Evolutionary conservation across 352 stramenopile genomes (phyloP).

Genomic region (Pythium phragmitis): DNA sequence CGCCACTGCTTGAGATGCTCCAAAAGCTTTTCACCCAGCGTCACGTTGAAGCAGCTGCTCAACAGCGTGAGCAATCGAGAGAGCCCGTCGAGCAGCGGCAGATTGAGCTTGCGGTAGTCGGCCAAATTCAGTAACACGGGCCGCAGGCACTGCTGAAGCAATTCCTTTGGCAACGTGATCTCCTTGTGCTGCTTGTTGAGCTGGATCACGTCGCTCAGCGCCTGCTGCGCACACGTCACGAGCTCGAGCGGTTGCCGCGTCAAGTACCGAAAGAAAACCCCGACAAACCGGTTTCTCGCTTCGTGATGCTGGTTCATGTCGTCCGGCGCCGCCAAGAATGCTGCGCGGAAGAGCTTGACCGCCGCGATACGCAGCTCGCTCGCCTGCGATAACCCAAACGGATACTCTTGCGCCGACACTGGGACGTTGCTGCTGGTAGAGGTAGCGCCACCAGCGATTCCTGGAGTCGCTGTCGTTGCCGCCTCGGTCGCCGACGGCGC

Average conservation of each 20-base stretch:
- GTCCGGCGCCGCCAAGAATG: slow-evolving; percentile 78
- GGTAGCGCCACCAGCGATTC: background rate
- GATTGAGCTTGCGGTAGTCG: slow-evolving; percentile 96
- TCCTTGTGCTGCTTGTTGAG: slow-evolving; percentile 89
- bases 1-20: slow-evolving; percentile 95
- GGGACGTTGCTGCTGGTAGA: slow-evolving; percentile 21
- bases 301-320: slow-evolving; percentile 87
- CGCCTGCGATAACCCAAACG: slow-evolving; percentile 79
- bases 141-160: slow-evolving; percentile 94
- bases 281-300: slow-evolving; percentile 82
- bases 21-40: slow-evolving; percentile 96
- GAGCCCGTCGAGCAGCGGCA: slow-evolving; percentile 93
- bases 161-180: slow-evolving; percentile 91
- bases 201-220: slow-evolving; percentile 79
- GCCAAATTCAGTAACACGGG: slow-evolving; percentile 96
- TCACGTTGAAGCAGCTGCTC: slow-evolving; percentile 97
- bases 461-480: background rate
- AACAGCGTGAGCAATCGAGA: slow-evolving; percentile 92
- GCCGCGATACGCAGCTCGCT: slow-evolving; percentile 85
- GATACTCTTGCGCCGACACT: slow-evolving; percentile 81
- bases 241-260: slow-evolving; percentile 83
- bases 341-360: slow-evolving; percentile 84
- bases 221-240: slow-evolving; percentile 77
- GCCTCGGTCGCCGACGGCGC: background rate
- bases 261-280: slow-evolving; percentile 90